Evolutionary conservation across 2,329 filamentous ascomycete genomes (phyloP).

Genomic region (Akanthomyces dipterigenus): DNA sequence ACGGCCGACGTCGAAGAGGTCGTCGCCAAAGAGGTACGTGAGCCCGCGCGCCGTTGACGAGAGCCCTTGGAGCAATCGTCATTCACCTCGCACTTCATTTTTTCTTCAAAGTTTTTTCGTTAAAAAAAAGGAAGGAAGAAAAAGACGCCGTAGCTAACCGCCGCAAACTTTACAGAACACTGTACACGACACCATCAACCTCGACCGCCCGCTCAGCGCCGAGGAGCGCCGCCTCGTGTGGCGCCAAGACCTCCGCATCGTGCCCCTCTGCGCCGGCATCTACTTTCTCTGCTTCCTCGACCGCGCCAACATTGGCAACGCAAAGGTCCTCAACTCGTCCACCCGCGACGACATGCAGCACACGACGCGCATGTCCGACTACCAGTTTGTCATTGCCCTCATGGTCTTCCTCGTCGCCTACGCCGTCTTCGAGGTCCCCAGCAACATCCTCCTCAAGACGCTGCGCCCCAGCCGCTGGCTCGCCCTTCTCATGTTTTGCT

Average conservation of each 20-base stretch:
- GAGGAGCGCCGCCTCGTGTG: conserved; percentile 37
- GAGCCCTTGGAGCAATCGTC: too few relatives aligned
- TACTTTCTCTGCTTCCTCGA: conserved; percentile 65
- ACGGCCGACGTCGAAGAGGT: background rate
- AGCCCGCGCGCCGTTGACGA: too few relatives aligned
- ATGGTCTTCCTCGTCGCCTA: conserved; percentile 57
- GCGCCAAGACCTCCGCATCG: conserved; percentile 57
- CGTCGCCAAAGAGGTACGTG: conserved; percentile 6
- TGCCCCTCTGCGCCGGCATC: conserved; percentile 56
- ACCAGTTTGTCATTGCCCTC: conserved; percentile 53
- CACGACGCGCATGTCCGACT: conserved; percentile 53
- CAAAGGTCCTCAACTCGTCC: conserved; percentile 57
- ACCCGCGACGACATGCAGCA: conserved; percentile 55
- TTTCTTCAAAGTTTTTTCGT: too few relatives aligned
- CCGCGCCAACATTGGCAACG: conserved; percentile 62
- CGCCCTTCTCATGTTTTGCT: conserved; percentile 58
- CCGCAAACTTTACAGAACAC: background rate
- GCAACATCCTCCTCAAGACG: conserved; percentile 60
- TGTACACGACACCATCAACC: background rate
- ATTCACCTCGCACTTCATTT: too few relatives aligned
- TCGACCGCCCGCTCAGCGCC: background rate
- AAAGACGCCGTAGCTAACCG: background rate
- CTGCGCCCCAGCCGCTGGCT: conserved; percentile 57
- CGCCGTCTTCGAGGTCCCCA: conserved; percentile 56
- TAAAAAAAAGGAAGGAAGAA: too few relatives aligned